A percentile compares a stretch with the other conserved stretches of the same genome.
Conservation (phyloP, 139 green algal species). For the Chlorella sp. region DNA sequence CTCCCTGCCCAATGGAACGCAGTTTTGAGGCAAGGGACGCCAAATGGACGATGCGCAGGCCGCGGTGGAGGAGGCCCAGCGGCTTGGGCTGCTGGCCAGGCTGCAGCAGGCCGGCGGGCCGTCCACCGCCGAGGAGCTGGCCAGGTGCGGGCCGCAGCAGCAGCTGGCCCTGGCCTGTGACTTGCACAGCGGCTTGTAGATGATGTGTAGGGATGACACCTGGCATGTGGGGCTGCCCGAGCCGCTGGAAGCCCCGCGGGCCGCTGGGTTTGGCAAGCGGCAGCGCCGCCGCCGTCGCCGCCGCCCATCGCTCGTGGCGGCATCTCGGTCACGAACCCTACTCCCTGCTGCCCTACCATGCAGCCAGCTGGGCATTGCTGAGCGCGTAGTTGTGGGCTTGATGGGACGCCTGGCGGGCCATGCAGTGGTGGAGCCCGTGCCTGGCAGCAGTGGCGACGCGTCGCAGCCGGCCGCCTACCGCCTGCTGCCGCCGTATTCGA, state of each 20-base stretch:
- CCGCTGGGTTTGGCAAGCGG: not conserved
- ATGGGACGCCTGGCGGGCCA: not conserved
- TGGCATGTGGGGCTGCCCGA: no score
- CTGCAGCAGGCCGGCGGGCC: not conserved
- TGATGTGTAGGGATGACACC: no score
- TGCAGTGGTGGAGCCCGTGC: conserved; percentile 1
- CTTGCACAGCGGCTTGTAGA: no score
- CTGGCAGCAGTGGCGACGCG: not conserved
- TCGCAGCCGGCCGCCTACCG: not conserved
- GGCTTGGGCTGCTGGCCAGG: not conserved
- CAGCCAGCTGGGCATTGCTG: conserved; percentile 10
- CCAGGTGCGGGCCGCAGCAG: not conserved
- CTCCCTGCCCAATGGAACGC: not conserved
- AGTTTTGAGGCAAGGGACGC: not conserved
- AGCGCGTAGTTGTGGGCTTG: not conserved
- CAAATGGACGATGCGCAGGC: not conserved
- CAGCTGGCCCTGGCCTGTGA: not conserved
- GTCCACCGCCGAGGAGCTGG: not conserved
- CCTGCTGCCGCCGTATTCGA: not conserved
- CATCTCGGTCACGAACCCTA: not conserved
- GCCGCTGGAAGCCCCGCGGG: no score
- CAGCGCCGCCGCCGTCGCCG: not conserved
- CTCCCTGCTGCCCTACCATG: no score
- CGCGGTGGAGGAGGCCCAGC: not conserved
- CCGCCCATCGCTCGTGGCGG: not conserved